Conservation (phyloP, 2,329 filamentous ascomycete species). For the Colletotrichum sublineola region DNA sequence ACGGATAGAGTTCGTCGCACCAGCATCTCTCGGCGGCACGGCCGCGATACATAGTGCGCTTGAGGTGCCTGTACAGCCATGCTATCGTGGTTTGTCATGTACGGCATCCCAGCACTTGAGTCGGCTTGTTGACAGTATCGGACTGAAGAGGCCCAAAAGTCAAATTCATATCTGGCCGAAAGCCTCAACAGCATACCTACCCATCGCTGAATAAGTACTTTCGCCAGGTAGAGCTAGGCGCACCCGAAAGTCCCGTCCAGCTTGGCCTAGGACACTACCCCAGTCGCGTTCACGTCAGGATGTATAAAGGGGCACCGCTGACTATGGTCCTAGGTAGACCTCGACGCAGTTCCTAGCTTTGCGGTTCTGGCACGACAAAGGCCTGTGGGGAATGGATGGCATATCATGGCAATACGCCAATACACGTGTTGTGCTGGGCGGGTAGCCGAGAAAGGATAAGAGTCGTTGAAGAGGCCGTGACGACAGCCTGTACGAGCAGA, state of each 20-base stretch:
- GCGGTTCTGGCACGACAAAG: neutral
- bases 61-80: neutral
- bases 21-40: neutral
- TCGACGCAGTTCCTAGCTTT: neutral
- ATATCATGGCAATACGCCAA: neutral
- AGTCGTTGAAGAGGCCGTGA: neutral
- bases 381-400: neutral
- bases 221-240: constrained; percentile 2
- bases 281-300: constrained; percentile 1
- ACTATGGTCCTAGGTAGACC: neutral
- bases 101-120: neutral
- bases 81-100: neutral
- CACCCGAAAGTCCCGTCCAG: neutral
- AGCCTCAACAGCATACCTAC: constrained; percentile 7
- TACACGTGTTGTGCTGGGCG: neutral
- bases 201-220: neutral
- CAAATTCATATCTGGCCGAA: neutral
- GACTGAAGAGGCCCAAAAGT: neutral
- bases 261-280: neutral
- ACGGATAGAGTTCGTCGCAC: constrained; percentile 30
- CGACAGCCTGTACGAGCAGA: constrained; percentile 16
- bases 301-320: neutral
- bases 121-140: neutral
- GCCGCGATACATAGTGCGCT: neutral
- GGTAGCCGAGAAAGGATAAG: neutral